Evolutionary conservation across 2,329 filamentous ascomycete species (phyloP), one percentile per base, ranked within the genome.

Genomic region (Xylaria polymorpha): DNA sequence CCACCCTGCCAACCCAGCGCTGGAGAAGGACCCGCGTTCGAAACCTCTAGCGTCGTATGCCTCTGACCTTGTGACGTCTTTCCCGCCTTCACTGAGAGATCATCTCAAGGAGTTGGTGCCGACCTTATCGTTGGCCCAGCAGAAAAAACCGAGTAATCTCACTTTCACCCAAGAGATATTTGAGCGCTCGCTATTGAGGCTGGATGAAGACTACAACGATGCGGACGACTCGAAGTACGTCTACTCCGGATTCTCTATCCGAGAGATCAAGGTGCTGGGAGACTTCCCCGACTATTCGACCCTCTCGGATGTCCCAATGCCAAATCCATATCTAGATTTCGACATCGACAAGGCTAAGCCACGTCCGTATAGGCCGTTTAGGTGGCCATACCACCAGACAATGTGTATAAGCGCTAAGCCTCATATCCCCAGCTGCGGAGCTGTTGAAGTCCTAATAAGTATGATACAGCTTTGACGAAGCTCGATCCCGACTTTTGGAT

Each of bases 381-480:
- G 94, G 74, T 97, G 94, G 94, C 83, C 86, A 0, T 97, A 97
- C 77, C 92, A 96, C 77, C 94, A 97, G 77, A 97, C 93, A 0
- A 97, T 97, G 94, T 92, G 93, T 95, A 86, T 74, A 90, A 85
- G 20, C 14, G 18, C 61, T 46, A 22, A 43, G 9, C 37, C 48
- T n/a, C 44, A 1, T 37, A 32, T 4, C n/a, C 22, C 46, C n/a
- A 43, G 8, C n/a, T 51, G 44, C 37, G 14, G 14, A 32, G 6
- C 20, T 32, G 29, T 39, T 48, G 37, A 20, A 53, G 22, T 58
- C n/a, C 35, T 63, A 57, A 66, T 4, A 64, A 39, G 62, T 20
- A 50, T 59, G 9, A 7, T 32, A 2, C 68, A 96, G 92, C 93
- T 1, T 83, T 95, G 9, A 90, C 87, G 51, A 97, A 93, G 74